Percentiles rank a stretch among this genome's conserved stretches.
phyloP scores from a whole-genome alignment of 202 grass and related monocot species.

The Elaeis oleifera region DNA sequence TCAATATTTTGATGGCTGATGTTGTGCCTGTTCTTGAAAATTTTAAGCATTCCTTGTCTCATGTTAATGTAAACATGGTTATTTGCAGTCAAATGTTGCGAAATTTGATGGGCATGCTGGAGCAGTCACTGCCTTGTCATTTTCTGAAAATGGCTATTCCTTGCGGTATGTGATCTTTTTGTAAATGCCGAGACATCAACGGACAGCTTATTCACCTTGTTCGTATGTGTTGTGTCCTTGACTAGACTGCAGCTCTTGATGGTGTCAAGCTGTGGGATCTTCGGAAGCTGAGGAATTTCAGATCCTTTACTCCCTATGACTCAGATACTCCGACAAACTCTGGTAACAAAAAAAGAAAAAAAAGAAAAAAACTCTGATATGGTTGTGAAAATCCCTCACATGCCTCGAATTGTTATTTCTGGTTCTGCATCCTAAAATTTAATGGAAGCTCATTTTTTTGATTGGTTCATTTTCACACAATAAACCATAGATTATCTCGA shows the following conservation, averaged over 20 bases:
- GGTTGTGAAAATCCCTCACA: too few species aligned
- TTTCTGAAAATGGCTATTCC: conserved; percentile 99
- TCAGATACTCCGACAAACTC: conserved; percentile 79
- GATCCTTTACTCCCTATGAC: conserved; percentile 91
- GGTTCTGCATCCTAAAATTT: not conserved
- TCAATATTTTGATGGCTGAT: conserved; percentile 13
- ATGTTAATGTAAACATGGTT: conserved; percentile 28
- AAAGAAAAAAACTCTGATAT: not conserved
- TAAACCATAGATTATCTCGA: too few species aligned
- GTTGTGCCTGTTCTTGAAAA: not conserved
- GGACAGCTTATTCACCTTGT: not conserved
- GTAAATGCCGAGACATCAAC: not conserved
- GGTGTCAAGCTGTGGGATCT: conserved; percentile 99
- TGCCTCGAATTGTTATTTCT: not conserved
- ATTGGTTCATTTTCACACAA: too few species aligned
- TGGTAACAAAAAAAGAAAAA: conserved; percentile 40
- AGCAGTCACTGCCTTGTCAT: conserved; percentile 88
- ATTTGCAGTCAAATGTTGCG: conserved; percentile 66
- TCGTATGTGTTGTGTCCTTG: not conserved
- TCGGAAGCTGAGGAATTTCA: conserved; percentile 94
- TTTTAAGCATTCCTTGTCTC: conserved; percentile 14
- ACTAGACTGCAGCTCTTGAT: conserved; percentile 89
- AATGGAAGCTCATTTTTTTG: too few species aligned
- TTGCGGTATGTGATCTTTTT: conserved; percentile 54
- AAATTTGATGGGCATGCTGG: conserved; percentile 89